Percentiles rank a stretch among this genome's conserved stretches.
Evolutionary conservation across 164 flowering plant genomes (phyloP).

Genomic region (Annona squamosa): DNA sequence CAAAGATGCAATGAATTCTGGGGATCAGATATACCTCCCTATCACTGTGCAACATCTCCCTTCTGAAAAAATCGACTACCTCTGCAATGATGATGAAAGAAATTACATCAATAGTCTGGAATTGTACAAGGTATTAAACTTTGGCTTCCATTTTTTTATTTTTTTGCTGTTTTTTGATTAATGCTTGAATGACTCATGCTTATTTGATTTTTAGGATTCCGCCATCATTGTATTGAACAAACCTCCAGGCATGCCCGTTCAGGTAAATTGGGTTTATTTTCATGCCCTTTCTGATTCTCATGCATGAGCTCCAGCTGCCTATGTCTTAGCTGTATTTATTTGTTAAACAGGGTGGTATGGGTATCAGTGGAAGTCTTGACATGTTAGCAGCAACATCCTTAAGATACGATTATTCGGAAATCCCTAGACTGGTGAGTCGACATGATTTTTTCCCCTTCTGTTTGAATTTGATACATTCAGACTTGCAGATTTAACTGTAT

Average conservation of each 20-base stretch:
- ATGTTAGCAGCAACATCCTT: conserved; percentile 64
- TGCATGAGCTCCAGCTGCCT: not conserved
- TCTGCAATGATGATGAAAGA: conserved; percentile 49
- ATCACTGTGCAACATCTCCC: conserved; percentile 41
- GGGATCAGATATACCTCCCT: conserved; percentile 80
- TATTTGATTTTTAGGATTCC: conserved; percentile 48
- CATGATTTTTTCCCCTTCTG: not conserved
- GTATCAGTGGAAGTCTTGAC: conserved; percentile 77
- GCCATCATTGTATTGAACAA: conserved; percentile 81
- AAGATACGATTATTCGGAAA: conserved; percentile 51
- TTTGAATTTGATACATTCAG: no score
- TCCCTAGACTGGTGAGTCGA: conserved; percentile 82
- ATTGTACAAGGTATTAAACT: conserved; percentile 60
- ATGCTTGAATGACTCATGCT: not conserved
- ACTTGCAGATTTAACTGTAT: no score
- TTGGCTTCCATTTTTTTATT: conserved; percentile 8
- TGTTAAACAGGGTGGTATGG: conserved; percentile 73
- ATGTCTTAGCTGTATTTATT: conserved; percentile 1
- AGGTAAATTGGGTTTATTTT: conserved; percentile 34
- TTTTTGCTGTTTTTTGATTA: conserved; percentile 5
- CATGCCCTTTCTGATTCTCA: not conserved
- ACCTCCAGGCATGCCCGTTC: conserved; percentile 94
- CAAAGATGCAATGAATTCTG: conserved; percentile 57
- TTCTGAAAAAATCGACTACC: conserved; percentile 21
- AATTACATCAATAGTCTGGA: conserved; percentile 56